Evolutionary conservation across 352 stramenopile genomes (phyloP).

Genomic region (Thalassiosira livingstoniorum): DNA sequence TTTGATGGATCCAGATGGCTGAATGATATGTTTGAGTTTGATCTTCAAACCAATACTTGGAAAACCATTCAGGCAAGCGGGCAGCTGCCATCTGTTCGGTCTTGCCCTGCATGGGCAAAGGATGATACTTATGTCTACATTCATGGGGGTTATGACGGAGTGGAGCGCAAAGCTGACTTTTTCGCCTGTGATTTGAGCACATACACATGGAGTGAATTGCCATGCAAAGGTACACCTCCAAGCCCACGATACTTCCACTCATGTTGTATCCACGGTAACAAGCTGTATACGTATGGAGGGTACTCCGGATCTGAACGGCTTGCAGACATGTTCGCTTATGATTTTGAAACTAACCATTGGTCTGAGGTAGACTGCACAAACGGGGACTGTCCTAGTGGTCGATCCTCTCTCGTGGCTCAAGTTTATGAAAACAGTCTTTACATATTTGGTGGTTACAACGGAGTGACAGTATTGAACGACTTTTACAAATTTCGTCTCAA

Average conservation of each 20-base stretch:
- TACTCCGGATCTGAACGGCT: conserved; percentile 79
- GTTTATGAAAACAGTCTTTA: conserved; percentile 86
- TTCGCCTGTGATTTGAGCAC: conserved; percentile 84
- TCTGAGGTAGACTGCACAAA: conserved; percentile 75
- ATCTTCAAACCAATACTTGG: conserved; percentile 82
- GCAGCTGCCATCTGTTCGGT: conserved; percentile 72
- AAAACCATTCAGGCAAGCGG: conserved; percentile 68
- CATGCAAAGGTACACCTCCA: conserved; percentile 72
- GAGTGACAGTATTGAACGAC: conserved; percentile 86
- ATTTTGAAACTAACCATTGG: conserved; percentile 83
- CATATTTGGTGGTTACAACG: conserved; percentile 87
- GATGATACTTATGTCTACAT: conserved; percentile 82
- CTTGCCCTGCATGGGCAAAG: conserved; percentile 85
- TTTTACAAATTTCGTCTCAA: conserved; percentile 87
- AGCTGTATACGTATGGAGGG: conserved; percentile 81
- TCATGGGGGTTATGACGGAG: conserved; percentile 85
- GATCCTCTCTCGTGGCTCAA: conserved; percentile 85
- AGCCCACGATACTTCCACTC: conserved; percentile 87
- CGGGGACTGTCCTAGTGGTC: conserved; percentile 78
- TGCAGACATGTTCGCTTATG: conserved; percentile 78
- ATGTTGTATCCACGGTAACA: conserved; percentile 81
- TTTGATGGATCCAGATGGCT: conserved; percentile 85
- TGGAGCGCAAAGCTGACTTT: conserved; percentile 87
- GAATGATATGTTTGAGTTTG: conserved; percentile 87
- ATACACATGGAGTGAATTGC: conserved; percentile 84